Base-by-base conservation (phyloP, 2,329 filamentous ascomycete species). In the Dothiorella sarmentorum region DNA sequence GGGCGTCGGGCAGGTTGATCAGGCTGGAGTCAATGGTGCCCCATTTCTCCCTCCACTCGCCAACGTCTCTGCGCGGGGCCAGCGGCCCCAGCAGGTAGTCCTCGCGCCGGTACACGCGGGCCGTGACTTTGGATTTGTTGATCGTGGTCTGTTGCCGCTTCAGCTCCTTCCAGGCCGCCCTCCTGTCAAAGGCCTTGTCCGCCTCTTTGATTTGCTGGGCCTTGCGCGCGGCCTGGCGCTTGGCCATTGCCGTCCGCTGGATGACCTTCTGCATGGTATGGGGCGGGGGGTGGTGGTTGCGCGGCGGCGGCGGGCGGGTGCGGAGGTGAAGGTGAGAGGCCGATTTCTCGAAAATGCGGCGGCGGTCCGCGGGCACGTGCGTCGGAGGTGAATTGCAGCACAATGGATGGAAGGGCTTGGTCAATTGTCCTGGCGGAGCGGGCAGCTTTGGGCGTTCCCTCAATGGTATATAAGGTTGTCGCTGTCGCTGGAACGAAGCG, bases 71-170 rank as follows among this genome's bases (percentile, higher is more conserved):
- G 69, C 87, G 87, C 2, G 92, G 91, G 3, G 91, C 87, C 63
- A 96, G 70, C 7, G 89, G 83, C 0, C 92, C 93, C 63, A 91
- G 75, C 63, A 87, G 78, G 85, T 89, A 96, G 72, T 93, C 87
- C 70, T 96, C 88, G 61, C 81, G 82, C 56, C 88, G 82, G 51
- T 81, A 79, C 63, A 77, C 69, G 57, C 83, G 81, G 42, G 83
- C 84, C 15, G 69, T 67, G 62, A 76, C 75, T 61, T 81, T 75
- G 71, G 58, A 74, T 71, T 59, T 73, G 72, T 40, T 47, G 33
- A 27, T 20, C 38, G 24, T 3, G n/a, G 13, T 62, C 37, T 60
- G 37, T 33, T 52, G 35, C 22, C 37, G 26, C 27, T 43, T 49
- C 6, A 43, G 49, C 38, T 61, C 38, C 10, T 59, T 45, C 45